Conservation (phyloP, 768 basidiomycete genomes). For the Kwoniella sp. region DNA sequence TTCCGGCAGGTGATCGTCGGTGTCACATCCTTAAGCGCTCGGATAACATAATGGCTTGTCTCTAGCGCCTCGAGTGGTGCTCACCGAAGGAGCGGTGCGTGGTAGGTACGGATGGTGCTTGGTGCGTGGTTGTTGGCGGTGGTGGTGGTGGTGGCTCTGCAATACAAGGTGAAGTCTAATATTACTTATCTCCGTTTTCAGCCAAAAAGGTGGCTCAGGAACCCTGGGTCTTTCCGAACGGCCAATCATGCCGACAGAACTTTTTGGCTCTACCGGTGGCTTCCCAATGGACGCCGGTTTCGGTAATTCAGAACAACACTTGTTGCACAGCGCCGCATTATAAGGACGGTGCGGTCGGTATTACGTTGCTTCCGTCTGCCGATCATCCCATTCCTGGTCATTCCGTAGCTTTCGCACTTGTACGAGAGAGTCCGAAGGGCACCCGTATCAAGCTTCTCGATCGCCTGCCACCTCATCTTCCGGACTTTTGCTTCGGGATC, state of each 20-base stretch:
- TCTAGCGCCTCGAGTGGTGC: not conserved
- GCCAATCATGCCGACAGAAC: not conserved
- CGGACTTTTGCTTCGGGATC: not conserved
- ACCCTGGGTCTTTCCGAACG: slow-evolving; percentile 9
- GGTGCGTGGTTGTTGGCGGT: not conserved
- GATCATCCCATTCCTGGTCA: slow-evolving; percentile 10
- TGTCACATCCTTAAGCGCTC: not conserved
- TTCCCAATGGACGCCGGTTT: slow-evolving; percentile 12
- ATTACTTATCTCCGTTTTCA: not conserved
- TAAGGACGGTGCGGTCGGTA: no score
- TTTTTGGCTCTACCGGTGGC: not conserved
- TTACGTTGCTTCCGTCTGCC: slow-evolving; percentile 9
- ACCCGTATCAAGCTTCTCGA: not conserved
- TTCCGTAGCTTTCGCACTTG: not conserved
- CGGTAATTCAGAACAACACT: slow-evolving; percentile 2
- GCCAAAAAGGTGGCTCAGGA: slow-evolving; percentile 14
- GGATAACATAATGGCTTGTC: not conserved
- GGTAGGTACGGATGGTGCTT: not conserved
- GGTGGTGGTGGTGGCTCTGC: slow-evolving; percentile 5
- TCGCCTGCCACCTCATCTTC: slow-evolving; percentile 13
- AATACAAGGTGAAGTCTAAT: not conserved
- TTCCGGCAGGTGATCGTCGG: not conserved
- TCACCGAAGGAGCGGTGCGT: not conserved
- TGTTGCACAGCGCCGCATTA: no score
- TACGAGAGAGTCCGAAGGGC: no score